Evolutionary conservation across 352 stramenopile genomes (phyloP), one percentile per base, ranked within the genome.

Genomic region (Phytophthora idaei): DNA sequence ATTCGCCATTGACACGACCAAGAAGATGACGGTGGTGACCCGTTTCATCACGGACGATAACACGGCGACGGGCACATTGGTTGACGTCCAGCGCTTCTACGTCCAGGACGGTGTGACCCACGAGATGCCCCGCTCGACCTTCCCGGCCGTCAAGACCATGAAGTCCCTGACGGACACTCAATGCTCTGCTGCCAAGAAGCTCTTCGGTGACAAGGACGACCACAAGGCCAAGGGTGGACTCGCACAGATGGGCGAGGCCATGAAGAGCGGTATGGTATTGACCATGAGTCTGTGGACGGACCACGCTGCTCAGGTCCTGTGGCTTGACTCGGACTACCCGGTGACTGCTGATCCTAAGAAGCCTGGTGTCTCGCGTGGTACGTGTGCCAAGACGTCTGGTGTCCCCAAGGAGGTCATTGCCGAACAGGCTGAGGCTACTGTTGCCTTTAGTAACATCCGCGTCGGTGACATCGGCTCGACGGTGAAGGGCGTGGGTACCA

Each of bases 231-330:
- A 68, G 56, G 69, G 69, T 1, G 64, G 65, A 12, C 64, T 92
- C 5, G 60, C 49, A 28, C 57, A 78, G 28, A 75, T 90, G 47
- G 80, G 81, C 3, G 56, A 75, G 1, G 70, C 77, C 12, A 73
- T 92, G 53, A 64, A 73, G 44, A 68, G 69, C 17, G 83, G 81
- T 21, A 71, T 92, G 62, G 80, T 90, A 34, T 63, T 90, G 37
- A 77, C 80, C 10, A 87, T 92, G 64, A 90, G 81, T 55, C 57
- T 90, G 29, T 92, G 84, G 84, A 76, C 74, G 0, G 84, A 92
- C 64, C 56, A 81, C 57, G 75, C 61, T 3, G 78, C 76, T 9
- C 44, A 90, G 10, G 83, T 71, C 32, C 57, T 88, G 47, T 92
- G 84, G 84, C 73, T 92, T 9, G 81, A 92, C 73, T 81, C 69